Evolutionary conservation across 768 basidiomycete genomes (phyloP).

Genomic region (Mrakia gelida): DNA sequence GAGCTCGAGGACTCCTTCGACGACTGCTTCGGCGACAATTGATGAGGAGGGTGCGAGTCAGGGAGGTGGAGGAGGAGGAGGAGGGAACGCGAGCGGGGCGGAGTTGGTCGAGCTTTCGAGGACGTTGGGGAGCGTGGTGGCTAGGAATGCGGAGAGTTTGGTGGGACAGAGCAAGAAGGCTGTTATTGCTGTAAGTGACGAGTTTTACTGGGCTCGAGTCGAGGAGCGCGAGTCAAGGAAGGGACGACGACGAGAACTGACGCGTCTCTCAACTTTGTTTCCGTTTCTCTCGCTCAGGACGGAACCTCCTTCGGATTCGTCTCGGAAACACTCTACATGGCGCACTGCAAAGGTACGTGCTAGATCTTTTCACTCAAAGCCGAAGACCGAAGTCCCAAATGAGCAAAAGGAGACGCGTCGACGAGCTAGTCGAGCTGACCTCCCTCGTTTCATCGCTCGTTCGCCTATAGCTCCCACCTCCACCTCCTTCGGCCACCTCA

Average conservation of each 20-base stretch:
- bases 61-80: conserved; percentile 23
- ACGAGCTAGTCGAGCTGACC: too few species aligned
- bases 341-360: conserved; percentile 52
- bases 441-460: neutral
- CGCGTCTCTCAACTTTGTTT: conserved; percentile 1
- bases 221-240: neutral
- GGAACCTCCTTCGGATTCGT: conserved; percentile 80
- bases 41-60: neutral
- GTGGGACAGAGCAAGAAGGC: conserved; percentile 71
- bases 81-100: neutral
- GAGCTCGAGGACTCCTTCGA: conserved; percentile 18
- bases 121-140: conserved; percentile 59
- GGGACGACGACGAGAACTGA: neutral
- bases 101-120: conserved; percentile 4
- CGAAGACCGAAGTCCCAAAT: too few species aligned
- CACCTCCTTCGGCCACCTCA: conserved; percentile 63
- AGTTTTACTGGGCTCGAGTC: neutral
- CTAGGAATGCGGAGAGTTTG: conserved; percentile 62
- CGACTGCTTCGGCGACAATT: neutral
- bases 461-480: conserved; percentile 49
- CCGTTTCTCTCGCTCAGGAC: conserved; percentile 48
- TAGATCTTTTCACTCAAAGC: too few species aligned
- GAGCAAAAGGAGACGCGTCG: too few species aligned
- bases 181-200: conserved; percentile 56
- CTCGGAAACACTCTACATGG: conserved; percentile 52